These are phyloP conservation scores for Elsinoe batatas DNA, from an alignment of 2,329 filamentous ascomycete genomes.

Conservation along the genomic window DNA sequence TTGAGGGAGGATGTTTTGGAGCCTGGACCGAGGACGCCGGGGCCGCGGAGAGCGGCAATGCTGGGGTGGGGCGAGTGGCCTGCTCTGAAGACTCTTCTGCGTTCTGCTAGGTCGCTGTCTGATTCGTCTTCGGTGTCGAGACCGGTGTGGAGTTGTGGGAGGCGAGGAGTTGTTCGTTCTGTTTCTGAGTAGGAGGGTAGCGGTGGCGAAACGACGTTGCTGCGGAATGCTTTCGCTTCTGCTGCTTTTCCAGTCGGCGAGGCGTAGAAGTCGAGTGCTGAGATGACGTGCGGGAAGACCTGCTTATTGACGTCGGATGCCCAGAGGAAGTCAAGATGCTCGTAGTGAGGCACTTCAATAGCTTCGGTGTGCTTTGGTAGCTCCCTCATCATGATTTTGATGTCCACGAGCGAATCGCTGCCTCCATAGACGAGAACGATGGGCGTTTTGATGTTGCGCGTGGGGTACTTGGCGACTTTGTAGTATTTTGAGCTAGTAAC, in stretches of 20 bases:
- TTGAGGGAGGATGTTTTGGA: not conserved
- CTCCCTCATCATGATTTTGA: conserved; percentile 82
- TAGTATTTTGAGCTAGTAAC: conserved; percentile 72
- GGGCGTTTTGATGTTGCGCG: conserved; percentile 91
- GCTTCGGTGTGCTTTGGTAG: conserved; percentile 76
- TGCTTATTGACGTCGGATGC: conserved; percentile 71
- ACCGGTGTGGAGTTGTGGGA: not conserved
- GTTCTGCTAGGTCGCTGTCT: conserved; percentile 10
- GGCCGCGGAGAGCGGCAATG: not conserved
- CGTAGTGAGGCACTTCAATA: conserved; percentile 81
- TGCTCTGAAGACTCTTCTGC: conserved; percentile 4
- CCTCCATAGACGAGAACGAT: conserved; percentile 91
- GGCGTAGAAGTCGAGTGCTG: conserved; percentile 64
- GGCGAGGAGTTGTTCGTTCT: not conserved
- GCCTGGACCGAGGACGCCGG: not conserved
- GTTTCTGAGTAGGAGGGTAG: conserved; percentile 14
- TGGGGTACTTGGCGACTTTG: conserved; percentile 93
- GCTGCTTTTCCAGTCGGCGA: conserved; percentile 10
- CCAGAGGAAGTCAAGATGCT: conserved; percentile 96
- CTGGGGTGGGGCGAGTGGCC: conserved; percentile 10
- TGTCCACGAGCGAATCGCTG: conserved; percentile 87
- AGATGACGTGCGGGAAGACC: conserved; percentile 86
- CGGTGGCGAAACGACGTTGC: conserved; percentile 2
- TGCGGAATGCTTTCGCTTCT: conserved; percentile 10
- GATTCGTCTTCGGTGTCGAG: conserved; percentile 14